Percentiles rank a stretch among this genome's conserved stretches.
Evolutionary conservation across 73 alveolate genomes (phyloP).

Genomic region (Paramecium pentaurelia): DNA sequence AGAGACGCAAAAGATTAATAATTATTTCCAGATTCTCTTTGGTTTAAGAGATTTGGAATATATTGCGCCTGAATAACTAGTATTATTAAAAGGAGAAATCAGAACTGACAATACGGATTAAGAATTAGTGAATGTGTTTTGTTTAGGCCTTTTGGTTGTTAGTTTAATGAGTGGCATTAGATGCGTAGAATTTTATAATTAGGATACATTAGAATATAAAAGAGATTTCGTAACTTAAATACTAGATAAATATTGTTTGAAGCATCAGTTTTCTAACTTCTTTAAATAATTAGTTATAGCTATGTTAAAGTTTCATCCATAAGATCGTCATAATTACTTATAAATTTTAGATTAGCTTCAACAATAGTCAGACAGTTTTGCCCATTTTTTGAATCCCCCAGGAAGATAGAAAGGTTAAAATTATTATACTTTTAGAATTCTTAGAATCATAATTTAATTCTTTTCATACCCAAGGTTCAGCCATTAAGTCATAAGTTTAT

Average conservation of each 20-base stretch:
- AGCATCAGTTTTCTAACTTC: neutral
- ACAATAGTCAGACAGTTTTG: neutral
- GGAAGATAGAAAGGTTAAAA: neutral
- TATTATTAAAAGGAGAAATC: neutral
- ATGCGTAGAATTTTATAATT: neutral
- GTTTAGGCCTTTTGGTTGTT: constrained; percentile 4
- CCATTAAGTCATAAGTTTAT: neutral
- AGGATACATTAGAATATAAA: neutral
- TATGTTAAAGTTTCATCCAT: neutral
- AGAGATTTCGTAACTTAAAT: neutral
- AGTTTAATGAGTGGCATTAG: neutral
- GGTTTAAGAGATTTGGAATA: neutral
- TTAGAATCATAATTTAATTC: neutral
- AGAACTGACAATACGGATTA: neutral
- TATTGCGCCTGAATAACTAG: constrained; percentile 20
- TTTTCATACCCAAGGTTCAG: neutral
- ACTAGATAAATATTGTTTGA: neutral
- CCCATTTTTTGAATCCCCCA: neutral
- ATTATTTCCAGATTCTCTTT: neutral
- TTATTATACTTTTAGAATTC: neutral
- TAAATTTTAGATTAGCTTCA: neutral
- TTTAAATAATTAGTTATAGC: neutral
- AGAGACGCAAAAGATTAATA: neutral
- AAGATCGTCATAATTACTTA: neutral
- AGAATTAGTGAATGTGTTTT: constrained; percentile 1